Evolutionary conservation across 208 protist genomes (phyloP).

Genomic region (Ichthyophonus hoferi): DNA sequence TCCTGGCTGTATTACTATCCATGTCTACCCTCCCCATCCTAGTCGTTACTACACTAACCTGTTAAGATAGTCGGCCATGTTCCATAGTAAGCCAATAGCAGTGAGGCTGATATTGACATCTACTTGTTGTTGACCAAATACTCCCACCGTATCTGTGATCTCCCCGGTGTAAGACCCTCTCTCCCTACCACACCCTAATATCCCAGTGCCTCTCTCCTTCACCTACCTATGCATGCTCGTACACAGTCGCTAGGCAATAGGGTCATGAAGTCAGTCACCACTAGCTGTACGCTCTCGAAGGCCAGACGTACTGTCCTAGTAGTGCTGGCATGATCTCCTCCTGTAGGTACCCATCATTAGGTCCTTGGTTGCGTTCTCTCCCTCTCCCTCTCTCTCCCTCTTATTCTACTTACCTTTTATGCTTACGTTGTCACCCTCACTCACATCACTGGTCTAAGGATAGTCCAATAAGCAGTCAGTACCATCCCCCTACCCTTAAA

Average conservation of each 20-base stretch:
- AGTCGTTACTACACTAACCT: too few relatives aligned
- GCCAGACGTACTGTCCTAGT: not conserved
- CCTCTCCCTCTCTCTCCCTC: not conserved
- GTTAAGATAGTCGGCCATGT: constrained; percentile 40
- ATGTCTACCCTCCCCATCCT: too few relatives aligned
- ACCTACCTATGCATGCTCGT: constrained; percentile 28
- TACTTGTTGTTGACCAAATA: constrained; percentile 24
- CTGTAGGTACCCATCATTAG: not conserved
- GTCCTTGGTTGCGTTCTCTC: not conserved
- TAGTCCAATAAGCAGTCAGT: too few relatives aligned
- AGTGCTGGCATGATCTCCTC: not conserved
- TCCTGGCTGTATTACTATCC: too few relatives aligned
- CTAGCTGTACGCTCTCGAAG: constrained; percentile 38
- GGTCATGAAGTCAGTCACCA: constrained; percentile 29
- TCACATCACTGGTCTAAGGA: too few relatives aligned
- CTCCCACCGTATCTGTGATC: constrained; percentile 10
- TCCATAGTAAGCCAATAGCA: constrained; percentile 46
- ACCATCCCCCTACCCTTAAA: too few relatives aligned
- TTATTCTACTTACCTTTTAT: not conserved
- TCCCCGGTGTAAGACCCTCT: not conserved
- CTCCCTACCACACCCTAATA: not conserved
- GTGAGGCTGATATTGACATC: constrained; percentile 49
- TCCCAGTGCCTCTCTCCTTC: not conserved
- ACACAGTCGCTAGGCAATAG: constrained; percentile 15
- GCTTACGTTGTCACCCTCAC: too few relatives aligned